These are phyloP conservation scores for Myxozyma vanderwaltii DNA, from an alignment of 805 yeast species.

Conservation along the genomic window DNA sequence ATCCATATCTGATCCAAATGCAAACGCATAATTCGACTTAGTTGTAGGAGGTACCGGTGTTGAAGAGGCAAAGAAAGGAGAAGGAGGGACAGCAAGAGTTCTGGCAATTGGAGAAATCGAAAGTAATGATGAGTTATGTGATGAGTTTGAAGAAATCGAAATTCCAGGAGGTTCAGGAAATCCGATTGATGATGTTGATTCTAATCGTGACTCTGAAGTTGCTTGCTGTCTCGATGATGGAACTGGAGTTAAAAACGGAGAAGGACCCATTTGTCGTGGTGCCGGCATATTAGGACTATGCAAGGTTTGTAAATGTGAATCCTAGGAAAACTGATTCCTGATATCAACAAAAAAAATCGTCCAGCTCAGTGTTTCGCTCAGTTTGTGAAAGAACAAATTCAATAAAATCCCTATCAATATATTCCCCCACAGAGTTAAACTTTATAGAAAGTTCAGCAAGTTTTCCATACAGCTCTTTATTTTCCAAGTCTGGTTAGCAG, in stretches of 20 bases:
- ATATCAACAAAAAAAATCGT: no score
- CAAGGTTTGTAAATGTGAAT: background rate
- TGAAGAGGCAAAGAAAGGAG: slow-evolving; percentile 13
- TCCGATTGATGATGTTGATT: slow-evolving; percentile 6
- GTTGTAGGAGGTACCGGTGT: slow-evolving; percentile 25
- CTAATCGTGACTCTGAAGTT: background rate
- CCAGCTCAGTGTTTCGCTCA: no score
- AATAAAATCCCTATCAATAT: no score
- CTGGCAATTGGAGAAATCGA: slow-evolving; percentile 32
- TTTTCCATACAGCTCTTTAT: no score
- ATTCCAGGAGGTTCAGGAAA: slow-evolving; percentile 17
- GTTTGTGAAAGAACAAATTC: no score
- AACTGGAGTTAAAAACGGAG: slow-evolving; percentile 23
- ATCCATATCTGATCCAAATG: slow-evolving; percentile 28
- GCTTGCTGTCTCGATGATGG: slow-evolving; percentile 6
- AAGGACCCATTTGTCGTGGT: slow-evolving; percentile 1
- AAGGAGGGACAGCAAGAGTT: background rate
- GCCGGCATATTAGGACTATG: background rate
- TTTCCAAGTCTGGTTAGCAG: no score
- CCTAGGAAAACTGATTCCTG: background rate
- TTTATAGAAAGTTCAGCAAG: no score
- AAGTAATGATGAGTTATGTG: slow-evolving; percentile 27
- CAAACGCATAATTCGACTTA: slow-evolving; percentile 5
- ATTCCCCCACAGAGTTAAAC: no score
- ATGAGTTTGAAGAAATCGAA: slow-evolving; percentile 6